A percentile compares a stretch with the other conserved stretches of the same genome.
Evolutionary conservation across 2,329 filamentous ascomycete species (phyloP).

Genomic region (Paecilomyces sp.): DNA sequence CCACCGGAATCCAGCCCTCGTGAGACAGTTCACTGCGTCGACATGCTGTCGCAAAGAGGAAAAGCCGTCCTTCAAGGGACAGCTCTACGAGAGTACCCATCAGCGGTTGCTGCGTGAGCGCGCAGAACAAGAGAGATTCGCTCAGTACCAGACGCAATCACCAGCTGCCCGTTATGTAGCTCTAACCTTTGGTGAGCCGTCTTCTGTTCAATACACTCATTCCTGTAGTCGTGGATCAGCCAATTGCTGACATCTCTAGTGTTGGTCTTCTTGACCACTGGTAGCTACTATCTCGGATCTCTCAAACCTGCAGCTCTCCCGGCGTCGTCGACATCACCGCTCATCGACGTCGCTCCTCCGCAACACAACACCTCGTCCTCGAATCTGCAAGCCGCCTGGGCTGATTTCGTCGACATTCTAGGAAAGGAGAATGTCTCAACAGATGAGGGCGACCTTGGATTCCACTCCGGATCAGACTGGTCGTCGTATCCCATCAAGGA

Average conservation of each 20-base stretch:
- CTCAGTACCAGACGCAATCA: slow-evolving; percentile 35
- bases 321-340: slow-evolving; percentile 50
- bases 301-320: slow-evolving; percentile 40
- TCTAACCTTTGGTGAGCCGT: slow-evolving; percentile 24
- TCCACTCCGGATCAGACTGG: slow-evolving; percentile 58
- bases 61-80: slow-evolving; percentile 49
- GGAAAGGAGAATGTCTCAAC: slow-evolving; percentile 59
- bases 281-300: slow-evolving; percentile 51
- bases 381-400: slow-evolving; percentile 58
- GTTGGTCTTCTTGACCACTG: slow-evolving; percentile 42
- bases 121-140: slow-evolving; percentile 47
- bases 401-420: slow-evolving; percentile 54
- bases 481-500: slow-evolving; percentile 45
- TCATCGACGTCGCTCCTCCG: slow-evolving; percentile 41
- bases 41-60: slow-evolving; percentile 15
- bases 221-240: slow-evolving; percentile 5
- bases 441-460: slow-evolving; percentile 44
- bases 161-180: slow-evolving; percentile 31
- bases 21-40: slow-evolving; percentile 15
- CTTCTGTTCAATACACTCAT: neutral
- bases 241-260: slow-evolving; percentile 31
- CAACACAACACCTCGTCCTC: slow-evolving; percentile 50
- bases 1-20: neutral
- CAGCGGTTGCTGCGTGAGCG: slow-evolving; percentile 53
- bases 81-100: slow-evolving; percentile 56